These are phyloP conservation scores for Ganoderma meredithae DNA, from an alignment of 1,284 basidiomycete genomes.

Conservation along the genomic window DNA sequence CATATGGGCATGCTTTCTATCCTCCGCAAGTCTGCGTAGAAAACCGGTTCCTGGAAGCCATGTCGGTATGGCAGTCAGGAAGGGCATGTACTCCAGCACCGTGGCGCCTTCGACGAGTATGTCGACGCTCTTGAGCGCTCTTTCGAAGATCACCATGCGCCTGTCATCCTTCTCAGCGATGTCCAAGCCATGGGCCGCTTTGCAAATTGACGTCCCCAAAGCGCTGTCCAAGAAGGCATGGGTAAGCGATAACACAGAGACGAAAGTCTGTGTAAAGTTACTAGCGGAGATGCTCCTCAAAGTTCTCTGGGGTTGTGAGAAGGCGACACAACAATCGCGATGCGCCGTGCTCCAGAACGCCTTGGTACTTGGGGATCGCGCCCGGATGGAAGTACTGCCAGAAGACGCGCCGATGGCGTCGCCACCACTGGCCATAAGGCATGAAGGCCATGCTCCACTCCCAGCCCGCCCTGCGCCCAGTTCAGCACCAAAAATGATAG, in stretches of 20 bases:
- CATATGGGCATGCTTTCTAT: not conserved
- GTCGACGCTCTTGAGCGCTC: constrained; percentile 12
- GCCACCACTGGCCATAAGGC: constrained; percentile 15
- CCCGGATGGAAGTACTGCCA: constrained; percentile 14
- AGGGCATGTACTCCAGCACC: constrained; percentile 29
- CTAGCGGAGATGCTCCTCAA: constrained; percentile 3
- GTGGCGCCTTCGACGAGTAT: constrained; percentile 5
- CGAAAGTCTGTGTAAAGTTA: not conserved
- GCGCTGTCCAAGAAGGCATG: constrained; percentile 4
- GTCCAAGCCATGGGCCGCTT: constrained; percentile 7
- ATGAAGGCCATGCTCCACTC: constrained; percentile 11
- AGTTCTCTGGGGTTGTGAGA: not conserved
- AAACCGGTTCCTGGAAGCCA: constrained; percentile 15
- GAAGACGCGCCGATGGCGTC: constrained; percentile 10
- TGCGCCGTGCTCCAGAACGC: not conserved
- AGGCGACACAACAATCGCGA: not conserved
- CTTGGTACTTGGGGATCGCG: not conserved
- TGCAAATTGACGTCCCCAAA: constrained; percentile 2
- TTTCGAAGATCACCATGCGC: constrained; percentile 10
- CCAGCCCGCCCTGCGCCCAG: constrained; percentile 5
- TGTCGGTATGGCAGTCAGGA: constrained; percentile 7
- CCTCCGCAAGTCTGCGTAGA: constrained; percentile 11
- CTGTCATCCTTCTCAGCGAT: constrained; percentile 7
- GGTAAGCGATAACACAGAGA: not conserved
- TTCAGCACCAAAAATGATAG: not conserved